Base-by-base conservation (phyloP, 192 early-diverging fungal species). In the Entomortierella beljakovae region DNA sequence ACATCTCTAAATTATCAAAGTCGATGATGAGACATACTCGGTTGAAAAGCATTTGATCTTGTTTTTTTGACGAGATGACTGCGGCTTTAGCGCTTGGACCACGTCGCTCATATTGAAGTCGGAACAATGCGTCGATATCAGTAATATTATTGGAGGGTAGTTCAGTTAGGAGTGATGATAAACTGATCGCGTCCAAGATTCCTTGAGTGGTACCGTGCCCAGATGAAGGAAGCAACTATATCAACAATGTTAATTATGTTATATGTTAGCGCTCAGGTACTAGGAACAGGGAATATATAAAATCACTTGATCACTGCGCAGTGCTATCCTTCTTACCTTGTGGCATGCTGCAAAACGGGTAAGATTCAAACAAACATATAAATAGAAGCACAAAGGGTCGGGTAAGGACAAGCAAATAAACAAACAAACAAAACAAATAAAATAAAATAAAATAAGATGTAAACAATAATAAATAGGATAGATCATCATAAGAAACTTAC, bases 51-150 rank as follows among this genome's bases (percentile, higher is more conserved):
- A 79, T 33, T 5, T 79, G 66, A 1, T 55, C 68, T 40, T 64
- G 68, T n/a, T 79, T 42, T 16, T 70, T 42, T 2, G 75, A 79
- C 0, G 53, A 43, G 31, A 48, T 32, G 5, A 79, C 75, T 0
- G 67, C 66, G 1, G 49, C 59, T n/a, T 70, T 69, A 5, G 75
- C 75, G 2, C 1, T 10, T 6, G 75, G 66, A 2, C 61, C 75
- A 6, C 75, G 67, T 38, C 75, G 66, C 10, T 70, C 61, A 31
- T 65, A 70, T 20, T 79, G 68, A 3, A 79, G 32, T 20, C 62
- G 55, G 50, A 79, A 79, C 10, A 79, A 23, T 3, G 75, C 68
- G n/a, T 79, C 68, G 57, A 79, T 63, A 22, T 70, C 75, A 6
- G 61, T 70, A 1, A 33, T 10, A 18, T 61, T 60, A 37, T 79